A percentile compares a stretch with the other conserved stretches of the same genome.
Conservation (phyloP, 148 eudicot species). For the Rhododendron williamsianum region DNA sequence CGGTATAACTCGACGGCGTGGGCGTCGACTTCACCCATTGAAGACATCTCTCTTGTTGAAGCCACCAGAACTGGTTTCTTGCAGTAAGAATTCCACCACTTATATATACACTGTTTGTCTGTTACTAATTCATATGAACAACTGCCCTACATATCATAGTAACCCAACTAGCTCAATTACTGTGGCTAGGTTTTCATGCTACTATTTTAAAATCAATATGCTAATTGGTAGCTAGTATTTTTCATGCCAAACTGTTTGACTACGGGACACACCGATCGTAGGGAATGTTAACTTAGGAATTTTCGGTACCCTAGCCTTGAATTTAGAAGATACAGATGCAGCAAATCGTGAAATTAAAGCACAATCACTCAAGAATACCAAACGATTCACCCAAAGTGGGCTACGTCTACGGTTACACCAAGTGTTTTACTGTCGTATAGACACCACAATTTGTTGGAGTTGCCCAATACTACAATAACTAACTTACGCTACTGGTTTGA, state of each 20-base stretch:
- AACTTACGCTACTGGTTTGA: neutral
- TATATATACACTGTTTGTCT: neutral
- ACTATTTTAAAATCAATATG: neutral
- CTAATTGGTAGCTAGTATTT: neutral
- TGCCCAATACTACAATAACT: neutral
- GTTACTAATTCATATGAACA: neutral
- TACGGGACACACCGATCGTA: neutral
- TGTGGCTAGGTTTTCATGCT: neutral
- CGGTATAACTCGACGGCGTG: constrained; percentile 58
- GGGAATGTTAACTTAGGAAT: neutral
- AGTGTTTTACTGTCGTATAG: neutral
- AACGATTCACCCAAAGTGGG: neutral
- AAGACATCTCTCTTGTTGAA: constrained; percentile 52
- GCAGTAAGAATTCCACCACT: constrained; percentile 24
- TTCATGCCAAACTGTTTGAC: neutral
- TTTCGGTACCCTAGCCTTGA: neutral
- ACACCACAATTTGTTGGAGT: neutral
- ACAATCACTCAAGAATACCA: neutral
- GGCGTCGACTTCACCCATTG: constrained; percentile 59
- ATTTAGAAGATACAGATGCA: neutral
- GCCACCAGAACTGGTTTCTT: constrained; percentile 57
- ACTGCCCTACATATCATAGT: neutral
- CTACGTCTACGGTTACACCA: neutral
- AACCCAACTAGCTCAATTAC: neutral
- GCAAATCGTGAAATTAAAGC: neutral